Percentiles rank a stretch among this genome's conserved stretches.
phyloP scores from a whole-genome alignment of 176 grass and related monocot genomes.

The Ananas comosus region DNA sequence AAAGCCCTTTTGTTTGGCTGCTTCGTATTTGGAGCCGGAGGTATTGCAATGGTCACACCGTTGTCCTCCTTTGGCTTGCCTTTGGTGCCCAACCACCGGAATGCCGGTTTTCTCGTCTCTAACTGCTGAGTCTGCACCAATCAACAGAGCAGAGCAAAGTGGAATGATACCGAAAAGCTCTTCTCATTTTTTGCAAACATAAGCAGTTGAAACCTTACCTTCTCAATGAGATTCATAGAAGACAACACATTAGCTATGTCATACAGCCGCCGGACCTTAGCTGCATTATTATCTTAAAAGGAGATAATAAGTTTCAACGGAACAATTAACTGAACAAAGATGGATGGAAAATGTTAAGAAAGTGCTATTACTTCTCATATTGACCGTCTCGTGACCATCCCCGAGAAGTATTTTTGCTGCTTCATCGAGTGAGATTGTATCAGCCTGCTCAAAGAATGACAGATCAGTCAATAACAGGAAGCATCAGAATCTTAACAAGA shows the following conservation, averaged over 20 bases:
- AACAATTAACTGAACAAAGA: not conserved
- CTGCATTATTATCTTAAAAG: conserved; percentile 28
- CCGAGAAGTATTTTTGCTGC: conserved; percentile 66
- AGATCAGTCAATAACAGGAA: not conserved
- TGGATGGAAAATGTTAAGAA: not conserved
- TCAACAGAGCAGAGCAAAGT: not conserved
- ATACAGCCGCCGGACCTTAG: conserved; percentile 79
- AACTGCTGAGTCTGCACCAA: conserved; percentile 47
- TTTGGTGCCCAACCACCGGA: conserved; percentile 54
- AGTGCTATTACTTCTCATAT: conserved; percentile 64
- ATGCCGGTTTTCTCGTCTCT: conserved; percentile 67
- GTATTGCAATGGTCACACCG: conserved; percentile 23
- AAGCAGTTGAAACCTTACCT: conserved; percentile 25
- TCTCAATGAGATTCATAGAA: conserved; percentile 73
- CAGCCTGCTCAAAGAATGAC: conserved; percentile 29
- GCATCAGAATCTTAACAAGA: not conserved
- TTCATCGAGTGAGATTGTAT: conserved; percentile 63
- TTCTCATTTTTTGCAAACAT: not conserved
- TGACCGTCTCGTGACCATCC: conserved; percentile 52
- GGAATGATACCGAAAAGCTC: not conserved
- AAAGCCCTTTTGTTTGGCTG: conserved; percentile 59
- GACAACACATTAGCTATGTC: conserved; percentile 88
- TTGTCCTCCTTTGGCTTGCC: conserved; percentile 29
- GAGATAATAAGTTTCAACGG: not conserved
- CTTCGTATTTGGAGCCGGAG: conserved; percentile 16